Evolutionary conservation across 2,329 filamentous ascomycete genomes (phyloP).

Genomic region (Fonsecaea erecta): DNA sequence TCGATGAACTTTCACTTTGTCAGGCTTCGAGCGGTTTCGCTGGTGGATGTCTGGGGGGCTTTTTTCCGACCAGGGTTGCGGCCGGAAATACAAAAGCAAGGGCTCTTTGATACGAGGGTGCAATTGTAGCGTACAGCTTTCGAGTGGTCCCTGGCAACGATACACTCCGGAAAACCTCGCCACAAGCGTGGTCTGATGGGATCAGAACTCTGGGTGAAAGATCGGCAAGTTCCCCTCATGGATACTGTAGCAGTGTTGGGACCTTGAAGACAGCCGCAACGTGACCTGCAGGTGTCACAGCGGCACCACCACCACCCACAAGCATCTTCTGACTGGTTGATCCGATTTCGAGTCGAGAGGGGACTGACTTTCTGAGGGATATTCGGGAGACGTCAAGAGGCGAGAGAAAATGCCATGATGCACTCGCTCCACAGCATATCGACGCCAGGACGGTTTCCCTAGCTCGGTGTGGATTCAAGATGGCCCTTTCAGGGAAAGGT

Average conservation of each 20-base stretch:
- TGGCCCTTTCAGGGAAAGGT: constrained; percentile 1
- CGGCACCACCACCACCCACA: neutral
- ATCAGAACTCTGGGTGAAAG: neutral
- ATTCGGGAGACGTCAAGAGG: neutral
- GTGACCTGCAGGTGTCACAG: neutral
- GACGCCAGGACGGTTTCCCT: neutral
- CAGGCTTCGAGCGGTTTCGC: neutral
- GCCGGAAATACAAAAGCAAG: neutral
- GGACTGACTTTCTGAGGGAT: neutral
- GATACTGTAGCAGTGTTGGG: neutral
- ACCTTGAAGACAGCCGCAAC: neutral
- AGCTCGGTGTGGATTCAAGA: neutral
- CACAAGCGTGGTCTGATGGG: neutral
- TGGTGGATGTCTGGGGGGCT: neutral
- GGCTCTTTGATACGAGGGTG: neutral
- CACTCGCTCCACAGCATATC: neutral
- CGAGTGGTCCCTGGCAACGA: neutral
- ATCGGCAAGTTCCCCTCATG: neutral
- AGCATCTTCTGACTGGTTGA: neutral
- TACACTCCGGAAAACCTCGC: neutral
- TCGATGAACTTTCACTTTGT: neutral
- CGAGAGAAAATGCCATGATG: neutral
- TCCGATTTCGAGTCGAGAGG: neutral
- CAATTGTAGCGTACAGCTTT: neutral
- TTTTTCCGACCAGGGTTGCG: no score